A percentile compares a stretch with the other conserved stretches of the same genome.
These are phyloP conservation scores for Samsoniella hepiali DNA, from an alignment of 2,329 filamentous ascomycete species.

Conservation along the genomic window DNA sequence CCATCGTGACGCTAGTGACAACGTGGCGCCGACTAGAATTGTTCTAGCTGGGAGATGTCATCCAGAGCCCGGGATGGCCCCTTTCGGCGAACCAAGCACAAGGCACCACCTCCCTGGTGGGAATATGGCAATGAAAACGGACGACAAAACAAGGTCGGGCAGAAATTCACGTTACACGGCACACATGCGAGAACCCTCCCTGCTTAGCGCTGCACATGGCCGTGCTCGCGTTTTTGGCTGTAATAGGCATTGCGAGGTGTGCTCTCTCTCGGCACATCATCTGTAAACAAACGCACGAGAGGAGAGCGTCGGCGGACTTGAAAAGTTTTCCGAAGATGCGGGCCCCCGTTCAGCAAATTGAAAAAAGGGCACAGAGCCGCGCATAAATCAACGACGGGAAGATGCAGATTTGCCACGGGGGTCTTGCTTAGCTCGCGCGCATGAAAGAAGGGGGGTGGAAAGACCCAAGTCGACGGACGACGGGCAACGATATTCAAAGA, in stretches of 20 bases:
- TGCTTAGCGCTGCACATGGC: background rate
- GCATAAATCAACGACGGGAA: too few relatives aligned
- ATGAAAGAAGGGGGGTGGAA: too few relatives aligned
- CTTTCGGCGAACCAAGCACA: background rate
- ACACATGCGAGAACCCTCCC: background rate
- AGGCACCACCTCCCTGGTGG: background rate
- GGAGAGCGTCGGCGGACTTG: background rate
- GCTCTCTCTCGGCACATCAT: background rate
- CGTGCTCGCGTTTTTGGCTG: background rate
- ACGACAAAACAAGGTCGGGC: background rate
- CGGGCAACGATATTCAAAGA: too few relatives aligned
- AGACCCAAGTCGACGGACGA: too few relatives aligned
- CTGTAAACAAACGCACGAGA: background rate
- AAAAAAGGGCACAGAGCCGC: too few relatives aligned
- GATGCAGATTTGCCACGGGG: too few relatives aligned
- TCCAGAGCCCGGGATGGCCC: background rate
- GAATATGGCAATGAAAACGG: background rate
- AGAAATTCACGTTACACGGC: slow-evolving; percentile 12
- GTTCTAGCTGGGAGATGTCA: background rate
- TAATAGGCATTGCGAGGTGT: background rate
- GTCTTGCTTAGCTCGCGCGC: too few relatives aligned
- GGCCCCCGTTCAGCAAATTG: too few relatives aligned
- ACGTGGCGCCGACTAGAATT: background rate
- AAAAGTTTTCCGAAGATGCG: background rate
- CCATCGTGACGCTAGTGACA: background rate